Evolutionary conservation across 2,329 filamentous ascomycete genomes (phyloP), one percentile per base, ranked within the genome.

Genomic region (Macrophomina tecta): DNA sequence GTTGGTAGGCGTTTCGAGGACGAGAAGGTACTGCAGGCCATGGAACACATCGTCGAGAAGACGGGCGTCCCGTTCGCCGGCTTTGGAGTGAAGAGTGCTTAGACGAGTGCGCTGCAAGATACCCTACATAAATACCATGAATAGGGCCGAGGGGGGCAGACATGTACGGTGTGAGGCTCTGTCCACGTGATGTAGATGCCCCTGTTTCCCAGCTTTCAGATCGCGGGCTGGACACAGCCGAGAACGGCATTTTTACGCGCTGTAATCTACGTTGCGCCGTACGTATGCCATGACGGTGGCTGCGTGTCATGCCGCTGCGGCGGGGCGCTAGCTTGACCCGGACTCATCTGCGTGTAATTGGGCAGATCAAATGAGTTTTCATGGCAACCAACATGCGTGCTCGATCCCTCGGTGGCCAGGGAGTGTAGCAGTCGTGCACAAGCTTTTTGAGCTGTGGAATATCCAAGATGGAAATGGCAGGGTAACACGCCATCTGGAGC

Each of bases 1-100:
- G 83, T 88, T 6, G 85, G 82, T 0, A 76, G 84, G 67, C 77
- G 82, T 55, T 82, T 83, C 66, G 81, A 85, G 53, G 86, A 88
- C 68, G 86, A 87, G 72, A 85, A 87, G 73, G 72, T 86, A 9
- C 70, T 82, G 7, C 75, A 76, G 34, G 77, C 79, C 5, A 53
- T 80, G 53, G 76, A 81, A 48, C 73, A 78, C 40, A 74, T 81
- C 18, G 70, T 68, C 5, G 66, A 75, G 16, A 70, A 67, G 36
- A 73, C 73, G 18, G 70, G 70, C 2, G 60, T 78, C 40, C 75
- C 76, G 5, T 72, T 76, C 46, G 70, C 69, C 18, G 62, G 62
- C 16, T 65, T 46, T 30, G 62, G 63, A 3, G 63, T 65, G 18
- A 65, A 65, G 63, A 58, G 58, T 18, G 38, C 18, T 14, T 58